phyloP scores from a whole-genome alignment of 1,284 basidiomycete species.

The Exobasidium rhododendri region DNA sequence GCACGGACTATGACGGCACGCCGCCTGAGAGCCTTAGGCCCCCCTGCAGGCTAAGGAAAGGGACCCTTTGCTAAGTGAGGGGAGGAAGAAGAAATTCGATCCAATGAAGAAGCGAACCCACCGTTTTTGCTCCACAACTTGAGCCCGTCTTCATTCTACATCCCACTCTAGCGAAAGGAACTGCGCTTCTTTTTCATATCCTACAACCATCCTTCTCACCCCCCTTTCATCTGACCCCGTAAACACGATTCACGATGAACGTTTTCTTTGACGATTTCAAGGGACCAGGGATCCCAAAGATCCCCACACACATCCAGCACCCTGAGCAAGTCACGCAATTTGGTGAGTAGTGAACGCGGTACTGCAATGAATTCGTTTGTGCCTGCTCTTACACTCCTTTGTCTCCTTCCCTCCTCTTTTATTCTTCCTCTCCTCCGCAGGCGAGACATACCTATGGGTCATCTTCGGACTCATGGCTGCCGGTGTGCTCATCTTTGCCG shows the following conservation, averaged over 20 bases:
- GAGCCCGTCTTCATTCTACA: too few species aligned
- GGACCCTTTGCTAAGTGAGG: too few species aligned
- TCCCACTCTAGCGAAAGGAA: too few species aligned
- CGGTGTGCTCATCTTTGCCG: constrained; percentile 35
- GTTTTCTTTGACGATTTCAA: constrained; percentile 12
- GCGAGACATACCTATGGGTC: constrained; percentile 37
- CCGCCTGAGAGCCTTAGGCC: too few species aligned
- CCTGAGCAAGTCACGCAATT: constrained; percentile 12
- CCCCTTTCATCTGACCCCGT: not conserved
- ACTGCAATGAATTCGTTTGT: too few species aligned
- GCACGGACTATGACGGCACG: too few species aligned
- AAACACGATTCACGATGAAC: constrained; percentile 8
- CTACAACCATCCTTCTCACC: not conserved
- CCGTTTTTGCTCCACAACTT: too few species aligned
- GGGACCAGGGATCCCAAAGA: constrained; percentile 12
- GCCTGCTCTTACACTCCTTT: not conserved
- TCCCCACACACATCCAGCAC: constrained; percentile 3
- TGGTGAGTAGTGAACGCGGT: not conserved
- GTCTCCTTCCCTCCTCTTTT: not conserved
- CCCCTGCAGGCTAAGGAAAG: too few species aligned
- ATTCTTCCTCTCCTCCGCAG: too few species aligned
- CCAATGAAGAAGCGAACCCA: too few species aligned
- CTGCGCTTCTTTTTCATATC: too few species aligned
- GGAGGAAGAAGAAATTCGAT: too few species aligned
- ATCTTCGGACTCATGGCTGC: constrained; percentile 40